Base-by-base conservation (phyloP, 2,329 filamentous ascomycete species). In the Fusarium tupiense region DNA sequence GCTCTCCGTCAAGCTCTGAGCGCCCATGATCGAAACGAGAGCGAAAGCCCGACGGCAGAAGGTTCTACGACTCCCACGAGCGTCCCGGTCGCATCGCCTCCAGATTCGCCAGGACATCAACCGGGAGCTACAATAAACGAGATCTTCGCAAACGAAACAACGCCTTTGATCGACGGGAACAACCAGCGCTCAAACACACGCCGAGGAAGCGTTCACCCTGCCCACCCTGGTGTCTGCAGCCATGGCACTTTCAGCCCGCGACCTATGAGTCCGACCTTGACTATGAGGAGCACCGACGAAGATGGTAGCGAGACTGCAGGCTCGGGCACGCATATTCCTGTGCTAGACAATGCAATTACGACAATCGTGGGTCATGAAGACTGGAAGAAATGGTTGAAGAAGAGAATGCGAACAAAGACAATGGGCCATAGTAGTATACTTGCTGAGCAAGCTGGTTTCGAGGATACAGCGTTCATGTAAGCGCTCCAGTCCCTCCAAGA, bases 221-320 rank as follows among this genome's bases (percentile, higher is more conserved):
- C 81, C 10, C 86, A 88, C 73, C 82, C 85, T 16, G 87, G 86
- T 26, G 80, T 82, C 61, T 94, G 91, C 84, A 87, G 88, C 77
- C 92, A 96, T 83, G 94, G 93, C 76, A 93, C 93, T 22, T 94
- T 95, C 79, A 94, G 93, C 49, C 92, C 93, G 3, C 85, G 90
- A 43, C 88, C 92, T 2, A 84, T 83, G 52, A 89, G 88, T 57
- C 86, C 87, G 8, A 74, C 81, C 14, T 78, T 81, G 40, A 84
- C 82, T 50, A 80, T 80, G 43, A 72, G 76, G 22, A 79, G 79
- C 65, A 77, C 76, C 53, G 77, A 80, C 71, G 60, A 79, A 71
- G 78, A 81, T 74, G 61, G 81, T 60, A 72, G 76, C 33, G 83
- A 83, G 40, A 81, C 78, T 44, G 81, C 78, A 38, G 82, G 76